Evolutionary conservation across 2,329 filamentous ascomycete species (phyloP).

Genomic region (Calonectria honghensis): DNA sequence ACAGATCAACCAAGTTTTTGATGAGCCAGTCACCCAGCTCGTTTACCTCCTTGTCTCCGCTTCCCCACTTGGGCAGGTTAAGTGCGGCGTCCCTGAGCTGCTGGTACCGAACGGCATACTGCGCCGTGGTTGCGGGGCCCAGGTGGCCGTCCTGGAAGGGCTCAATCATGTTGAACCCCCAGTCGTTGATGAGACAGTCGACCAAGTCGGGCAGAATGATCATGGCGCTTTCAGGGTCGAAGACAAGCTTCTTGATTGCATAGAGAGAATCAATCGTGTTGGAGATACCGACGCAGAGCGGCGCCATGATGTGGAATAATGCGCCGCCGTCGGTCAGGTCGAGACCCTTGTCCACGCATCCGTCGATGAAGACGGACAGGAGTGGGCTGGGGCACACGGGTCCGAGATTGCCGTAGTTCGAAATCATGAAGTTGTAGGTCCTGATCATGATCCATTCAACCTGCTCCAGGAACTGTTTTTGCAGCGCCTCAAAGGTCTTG

Average conservation of each 20-base stretch:
- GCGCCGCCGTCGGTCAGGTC: conserved; percentile 6
- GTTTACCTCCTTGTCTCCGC: background rate
- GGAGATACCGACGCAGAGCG: background rate
- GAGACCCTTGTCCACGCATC: conserved; percentile 12
- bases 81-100: background rate
- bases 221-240: background rate
- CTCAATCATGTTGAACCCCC: conserved; percentile 10
- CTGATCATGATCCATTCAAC: conserved; percentile 8
- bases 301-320: conserved; percentile 6
- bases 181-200: conserved; percentile 10
- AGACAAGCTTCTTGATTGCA: conserved; percentile 3
- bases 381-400: conserved; percentile 8
- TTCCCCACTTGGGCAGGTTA: background rate
- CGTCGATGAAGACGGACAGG: conserved; percentile 15
- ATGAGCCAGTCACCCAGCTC: conserved; percentile 10
- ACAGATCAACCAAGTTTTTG: background rate
- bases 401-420: background rate
- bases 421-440: background rate
- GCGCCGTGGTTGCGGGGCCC: background rate
- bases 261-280: conserved; percentile 17
- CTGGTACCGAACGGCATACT: conserved; percentile 1
- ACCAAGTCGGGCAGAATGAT: background rate
- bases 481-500: background rate
- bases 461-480: conserved; percentile 8
- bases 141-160: conserved; percentile 5